A percentile compares a stretch with the other conserved stretches of the same genome.
These are phyloP conservation scores for Dryas alaskensis DNA, from an alignment of 306 rosid species.

Conservation along the genomic window DNA sequence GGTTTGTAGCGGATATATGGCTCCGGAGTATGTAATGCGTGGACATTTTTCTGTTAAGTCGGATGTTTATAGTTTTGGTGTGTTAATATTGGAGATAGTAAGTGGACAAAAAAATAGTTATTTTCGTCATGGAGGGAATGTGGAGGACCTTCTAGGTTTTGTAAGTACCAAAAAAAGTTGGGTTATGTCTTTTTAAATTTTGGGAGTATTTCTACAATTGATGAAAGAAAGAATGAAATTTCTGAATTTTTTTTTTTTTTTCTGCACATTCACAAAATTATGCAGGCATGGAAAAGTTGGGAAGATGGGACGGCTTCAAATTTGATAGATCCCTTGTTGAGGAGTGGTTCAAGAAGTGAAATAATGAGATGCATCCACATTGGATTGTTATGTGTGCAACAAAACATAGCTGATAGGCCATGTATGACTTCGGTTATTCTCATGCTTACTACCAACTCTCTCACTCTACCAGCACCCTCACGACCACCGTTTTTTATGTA, in stretches of 20 bases:
- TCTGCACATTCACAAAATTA: background rate
- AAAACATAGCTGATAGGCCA: constrained; percentile 11
- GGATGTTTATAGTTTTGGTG: background rate
- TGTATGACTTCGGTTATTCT: constrained; percentile 4
- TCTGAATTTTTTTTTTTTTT: background rate
- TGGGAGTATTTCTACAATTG: background rate
- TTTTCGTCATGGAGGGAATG: background rate
- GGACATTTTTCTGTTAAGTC: background rate
- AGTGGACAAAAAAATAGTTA: background rate
- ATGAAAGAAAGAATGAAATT: background rate
- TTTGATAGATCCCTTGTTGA: constrained; percentile 1
- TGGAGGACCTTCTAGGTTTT: background rate
- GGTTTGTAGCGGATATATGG: background rate
- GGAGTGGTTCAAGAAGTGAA: background rate
- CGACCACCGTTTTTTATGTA: constrained; percentile 10
- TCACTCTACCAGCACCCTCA: constrained; percentile 5
- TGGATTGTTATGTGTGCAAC: constrained; percentile 10
- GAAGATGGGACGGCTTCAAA: constrained; percentile 4
- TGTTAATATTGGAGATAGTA: background rate
- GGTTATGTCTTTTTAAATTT: background rate
- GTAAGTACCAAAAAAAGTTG: background rate
- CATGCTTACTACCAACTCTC: constrained; percentile 9
- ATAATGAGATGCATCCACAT: constrained; percentile 13
- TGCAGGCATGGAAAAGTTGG: constrained; percentile 22
- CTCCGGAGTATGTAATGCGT: background rate